Base-by-base conservation (phyloP, 1,284 basidiomycete species). In the Takashimella tepidaria region DNA sequence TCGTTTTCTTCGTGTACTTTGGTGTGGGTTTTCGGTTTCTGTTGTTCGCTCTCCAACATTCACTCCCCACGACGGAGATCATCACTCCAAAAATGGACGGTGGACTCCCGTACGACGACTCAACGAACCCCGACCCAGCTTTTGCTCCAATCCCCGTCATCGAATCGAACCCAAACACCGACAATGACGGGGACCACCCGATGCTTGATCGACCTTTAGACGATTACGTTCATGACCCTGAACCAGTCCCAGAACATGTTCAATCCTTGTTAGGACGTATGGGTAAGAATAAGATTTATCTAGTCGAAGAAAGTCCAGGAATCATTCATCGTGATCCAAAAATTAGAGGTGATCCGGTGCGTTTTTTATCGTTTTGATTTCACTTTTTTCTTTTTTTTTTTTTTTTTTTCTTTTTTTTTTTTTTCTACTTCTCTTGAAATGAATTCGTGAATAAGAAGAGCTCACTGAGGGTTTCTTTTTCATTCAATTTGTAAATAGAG, bases 281-380 rank as follows among this genome's bases (percentile, higher is more conserved):
- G 72, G 59, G 63, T 2, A 58, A 61, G 50, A 66, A 66, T 13
- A 74, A 74, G 51, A 65, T 74, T 21, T 74, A 74, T 44, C 53
- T 74, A 13, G 55, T 68, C 42, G 72, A 74, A 19, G 70, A 74
- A 55, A 66, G 55, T 26, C 62, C 68, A 6, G 72, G 59, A 1
- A 66, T 74, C 44, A 45, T 72, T 5, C 64, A 68, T 58, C 50
- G 62, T 25, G 66, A 68, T 50, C 65, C 55, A 13, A 58, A 66
- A 22, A 55, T 68, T 22, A 43, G 57, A 4, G 54, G 66, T 12
- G 68, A 73, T 55, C 68, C 68, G 13, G 70, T 72, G 48, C 49
- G 69, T 37, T 37, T 8, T 37, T 8, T 8, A 8, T 37, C 31
- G 31, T 8, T 37, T 37, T 16, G 31, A 16, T 37, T 37, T 37